These are phyloP conservation scores for Malbranchea zuffiana DNA, from an alignment of 2,329 filamentous ascomycete genomes.

Conservation along the genomic window DNA sequence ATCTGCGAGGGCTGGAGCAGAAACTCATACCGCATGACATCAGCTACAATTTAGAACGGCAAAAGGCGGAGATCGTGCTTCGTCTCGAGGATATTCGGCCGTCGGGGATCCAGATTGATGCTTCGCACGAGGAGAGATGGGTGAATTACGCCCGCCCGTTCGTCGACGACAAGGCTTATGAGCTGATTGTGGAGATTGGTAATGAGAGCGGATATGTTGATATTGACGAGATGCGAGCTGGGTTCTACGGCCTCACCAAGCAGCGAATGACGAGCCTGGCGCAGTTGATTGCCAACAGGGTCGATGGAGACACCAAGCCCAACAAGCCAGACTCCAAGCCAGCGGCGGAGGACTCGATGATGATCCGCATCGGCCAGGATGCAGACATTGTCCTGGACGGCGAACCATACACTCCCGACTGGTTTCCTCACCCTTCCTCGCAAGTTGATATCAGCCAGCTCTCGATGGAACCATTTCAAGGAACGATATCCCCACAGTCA, in stretches of 20 bases:
- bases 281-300: constrained; percentile 63
- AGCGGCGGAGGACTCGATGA: constrained; percentile 58
- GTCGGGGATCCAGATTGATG: constrained; percentile 63
- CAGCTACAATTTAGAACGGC: constrained; percentile 59
- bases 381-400: constrained; percentile 35
- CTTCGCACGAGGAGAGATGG: constrained; percentile 37
- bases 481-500: too few relatives aligned
- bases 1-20: constrained; percentile 85
- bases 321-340: constrained; percentile 59
- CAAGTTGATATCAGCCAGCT: too few relatives aligned
- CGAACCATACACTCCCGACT: constrained; percentile 12
- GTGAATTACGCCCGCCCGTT: constrained; percentile 77
- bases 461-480: too few relatives aligned
- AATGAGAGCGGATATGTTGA: constrained; percentile 53
- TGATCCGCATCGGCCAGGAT: constrained; percentile 49
- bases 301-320: constrained; percentile 40
- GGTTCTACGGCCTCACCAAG: constrained; percentile 63
- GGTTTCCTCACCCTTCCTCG: too few relatives aligned
- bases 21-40: constrained; percentile 67
- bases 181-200: constrained; percentile 72
- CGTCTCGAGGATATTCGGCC: constrained; percentile 80
- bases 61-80: constrained; percentile 63
- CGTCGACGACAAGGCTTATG: constrained; percentile 61
- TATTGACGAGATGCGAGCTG: constrained; percentile 45
- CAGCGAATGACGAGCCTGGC: constrained; percentile 61